Evolutionary conservation across 768 basidiomycete species (phyloP), one percentile per base, ranked within the genome.

Genomic region (Lentinus brumalis): DNA sequence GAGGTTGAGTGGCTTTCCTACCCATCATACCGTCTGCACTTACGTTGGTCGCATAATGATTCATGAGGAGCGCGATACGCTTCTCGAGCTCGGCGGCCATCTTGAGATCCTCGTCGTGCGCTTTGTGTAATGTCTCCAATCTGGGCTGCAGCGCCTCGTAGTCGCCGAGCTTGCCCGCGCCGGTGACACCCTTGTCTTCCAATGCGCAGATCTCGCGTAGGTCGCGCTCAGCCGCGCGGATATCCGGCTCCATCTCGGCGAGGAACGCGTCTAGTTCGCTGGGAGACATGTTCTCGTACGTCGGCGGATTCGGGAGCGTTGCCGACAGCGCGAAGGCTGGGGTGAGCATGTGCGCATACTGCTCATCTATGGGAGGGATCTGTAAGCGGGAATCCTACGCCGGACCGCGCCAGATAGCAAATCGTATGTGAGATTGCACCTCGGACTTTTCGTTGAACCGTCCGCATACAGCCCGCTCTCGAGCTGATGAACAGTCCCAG

Each of bases 151-250:
- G 74, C 1, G 73, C 74, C 68, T 91, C 86, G 61, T 89, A 84
- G 31, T 88, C 89, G 85, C 64, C 42, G 2, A 94, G 82, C 63
- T 86, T 88, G 4, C 92, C 91, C 0, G 91, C 88, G 6, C 83
- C 83, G 4, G 85, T 79, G 9, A 91, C 86, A 38, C 89, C 90
- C 63, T 85, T 89, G 67, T 81, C 81, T 66, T 89, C 86, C 49
- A 93, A 73, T 14, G 78, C 72, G 59, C 87, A 86, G 35, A 94
- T 90, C 69, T 93, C 92, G 40, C 82, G 83, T 81, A 93, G 83
- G 66, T 92, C 91, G 8, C 88, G 83, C 66, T 94, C 92, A 10
- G 91, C 92, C 35, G 86, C 83, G 32, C 92, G 90, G 53, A 94
- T 85, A 53, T 94, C 92, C 4, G 86, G 83, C 64, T 93, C 92